Evolutionary conservation across 805 yeast genomes (phyloP), one percentile per base, ranked within the genome.

Genomic region (Suhomyces prunicola): DNA sequence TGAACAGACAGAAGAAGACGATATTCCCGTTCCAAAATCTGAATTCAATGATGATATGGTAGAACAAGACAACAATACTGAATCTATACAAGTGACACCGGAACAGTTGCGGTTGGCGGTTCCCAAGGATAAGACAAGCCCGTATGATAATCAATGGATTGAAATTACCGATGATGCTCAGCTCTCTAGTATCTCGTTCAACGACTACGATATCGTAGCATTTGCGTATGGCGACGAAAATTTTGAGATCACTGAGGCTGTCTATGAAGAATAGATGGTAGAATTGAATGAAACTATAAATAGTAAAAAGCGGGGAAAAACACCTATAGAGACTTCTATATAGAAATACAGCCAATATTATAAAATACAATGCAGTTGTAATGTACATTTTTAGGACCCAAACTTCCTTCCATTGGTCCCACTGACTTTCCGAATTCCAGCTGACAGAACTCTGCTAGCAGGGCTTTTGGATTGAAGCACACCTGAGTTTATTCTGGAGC

Each of bases 171-270:
- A 65, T 31, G 71, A 71, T 24, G 57, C 56, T 7, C 64, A 59
- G 17, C 54, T 79, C 27, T 59, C 61, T n/a, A 59, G 57, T 5
- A 49, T 76, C 4, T 56, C 59, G 9, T 64, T 79, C 52, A 63
- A 57, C 17, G 84, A 81, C 57, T 72, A 72, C 56, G 73, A 71
- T 40, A 61, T 72, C 4, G 36, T 81, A 9, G 76, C 78, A 6
- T 81, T 81, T 61, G 71, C 71, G 12, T 59, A 66, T 36, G 54
- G 51, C 0, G 81, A 75, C 48, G 74, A 70, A 5, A 59, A 52
- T 5, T 79, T 78, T 51, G 50, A 54, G 26, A 65, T 74, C 6
- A 61, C 60, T 1, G 76, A 71, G 50, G 69, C 75, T 2, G 66
- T 69, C 23, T 71, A 67, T 56, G 73, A 71, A 24, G 76, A 71